phyloP scores from a whole-genome alignment of 2,329 filamentous ascomycete genomes.

The Pestalotiopsis fici region DNA sequence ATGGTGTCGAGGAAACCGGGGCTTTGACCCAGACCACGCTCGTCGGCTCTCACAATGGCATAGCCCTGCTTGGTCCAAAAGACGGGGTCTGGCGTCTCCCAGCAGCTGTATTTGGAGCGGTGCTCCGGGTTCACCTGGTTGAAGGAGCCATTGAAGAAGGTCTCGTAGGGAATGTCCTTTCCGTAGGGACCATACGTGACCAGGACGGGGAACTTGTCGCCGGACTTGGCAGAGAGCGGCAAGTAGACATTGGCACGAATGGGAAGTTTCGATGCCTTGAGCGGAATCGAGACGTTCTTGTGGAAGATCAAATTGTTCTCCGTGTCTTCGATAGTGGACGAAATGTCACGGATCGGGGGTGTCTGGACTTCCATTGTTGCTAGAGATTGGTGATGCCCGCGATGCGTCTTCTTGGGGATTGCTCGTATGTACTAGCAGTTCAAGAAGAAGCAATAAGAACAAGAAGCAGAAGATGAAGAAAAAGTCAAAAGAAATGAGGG shows the following conservation, averaged over 20 bases:
- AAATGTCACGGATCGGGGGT: slow-evolving; percentile 20
- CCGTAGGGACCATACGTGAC: slow-evolving; percentile 75
- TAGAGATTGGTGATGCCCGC: neutral
- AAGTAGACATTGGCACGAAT: slow-evolving; percentile 40
- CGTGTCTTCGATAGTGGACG: slow-evolving; percentile 20
- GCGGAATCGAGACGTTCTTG: slow-evolving; percentile 32
- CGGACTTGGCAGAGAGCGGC: slow-evolving; percentile 24
- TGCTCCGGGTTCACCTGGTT: slow-evolving; percentile 55
- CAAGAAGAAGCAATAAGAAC: neutral
- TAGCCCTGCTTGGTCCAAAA: slow-evolving; percentile 59
- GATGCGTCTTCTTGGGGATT: neutral
- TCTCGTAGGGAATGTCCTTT: slow-evolving; percentile 67
- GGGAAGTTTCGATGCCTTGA: slow-evolving; percentile 29
- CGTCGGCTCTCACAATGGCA: slow-evolving; percentile 54
- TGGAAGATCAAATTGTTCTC: slow-evolving; percentile 28
- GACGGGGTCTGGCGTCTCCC: slow-evolving; percentile 60
- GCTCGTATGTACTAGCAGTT: neutral
- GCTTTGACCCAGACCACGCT: slow-evolving; percentile 48
- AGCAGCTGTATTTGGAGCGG: slow-evolving; percentile 53
- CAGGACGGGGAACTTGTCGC: slow-evolving; percentile 55
- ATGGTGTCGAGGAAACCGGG: slow-evolving; percentile 50
- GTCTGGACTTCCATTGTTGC: slow-evolving; percentile 18
- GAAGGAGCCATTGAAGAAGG: slow-evolving; percentile 41
- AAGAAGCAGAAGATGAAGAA: neutral
- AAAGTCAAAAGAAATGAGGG: neutral